Conservation (phyloP, 192 early-diverging fungal genomes). For the Coemansia sp. region DNA sequence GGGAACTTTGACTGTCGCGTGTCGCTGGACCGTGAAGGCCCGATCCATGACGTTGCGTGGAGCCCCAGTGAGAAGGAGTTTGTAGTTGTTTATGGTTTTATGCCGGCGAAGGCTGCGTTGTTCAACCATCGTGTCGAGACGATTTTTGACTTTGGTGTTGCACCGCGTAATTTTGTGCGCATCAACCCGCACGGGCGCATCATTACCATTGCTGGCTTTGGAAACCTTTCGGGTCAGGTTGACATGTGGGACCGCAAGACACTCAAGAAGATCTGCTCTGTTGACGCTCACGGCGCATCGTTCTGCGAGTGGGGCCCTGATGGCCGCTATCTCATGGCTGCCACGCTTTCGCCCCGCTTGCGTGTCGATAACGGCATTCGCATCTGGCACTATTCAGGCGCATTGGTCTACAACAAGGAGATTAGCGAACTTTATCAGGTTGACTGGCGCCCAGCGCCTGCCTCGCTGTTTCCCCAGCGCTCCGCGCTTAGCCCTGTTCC, state of each 20-base stretch:
- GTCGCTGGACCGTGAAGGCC: constrained; percentile 76
- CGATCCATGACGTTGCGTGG: constrained; percentile 97
- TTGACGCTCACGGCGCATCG: constrained; percentile 83
- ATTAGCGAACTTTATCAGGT: constrained; percentile 89
- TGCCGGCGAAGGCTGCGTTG: constrained; percentile 90
- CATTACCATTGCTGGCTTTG: constrained; percentile 90
- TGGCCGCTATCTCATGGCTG: constrained; percentile 89
- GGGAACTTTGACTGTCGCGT: constrained; percentile 95
- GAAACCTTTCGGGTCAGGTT: constrained; percentile 90
- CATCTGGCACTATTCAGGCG: constrained; percentile 94
- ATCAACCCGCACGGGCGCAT: constrained; percentile 91
- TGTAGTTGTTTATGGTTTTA: constrained; percentile 90
- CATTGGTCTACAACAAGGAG: constrained; percentile 72
- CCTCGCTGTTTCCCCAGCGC: constrained; percentile 75
- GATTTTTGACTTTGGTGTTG: constrained; percentile 81
- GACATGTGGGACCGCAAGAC: constrained; percentile 92
- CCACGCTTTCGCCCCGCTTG: constrained; percentile 88
- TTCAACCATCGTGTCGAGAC: constrained; percentile 88
- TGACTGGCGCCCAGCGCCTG: constrained; percentile 66
- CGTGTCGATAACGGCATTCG: constrained; percentile 98
- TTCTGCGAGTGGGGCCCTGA: constrained; percentile 90
- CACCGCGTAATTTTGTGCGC: constrained; percentile 84
- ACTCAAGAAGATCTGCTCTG: constrained; percentile 77
- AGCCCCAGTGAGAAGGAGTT: constrained; percentile 96
- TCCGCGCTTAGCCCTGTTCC: constrained; percentile 72